phyloP scores from a whole-genome alignment of 2,329 filamentous ascomycete species.

The Helicocarpus griseus region DNA sequence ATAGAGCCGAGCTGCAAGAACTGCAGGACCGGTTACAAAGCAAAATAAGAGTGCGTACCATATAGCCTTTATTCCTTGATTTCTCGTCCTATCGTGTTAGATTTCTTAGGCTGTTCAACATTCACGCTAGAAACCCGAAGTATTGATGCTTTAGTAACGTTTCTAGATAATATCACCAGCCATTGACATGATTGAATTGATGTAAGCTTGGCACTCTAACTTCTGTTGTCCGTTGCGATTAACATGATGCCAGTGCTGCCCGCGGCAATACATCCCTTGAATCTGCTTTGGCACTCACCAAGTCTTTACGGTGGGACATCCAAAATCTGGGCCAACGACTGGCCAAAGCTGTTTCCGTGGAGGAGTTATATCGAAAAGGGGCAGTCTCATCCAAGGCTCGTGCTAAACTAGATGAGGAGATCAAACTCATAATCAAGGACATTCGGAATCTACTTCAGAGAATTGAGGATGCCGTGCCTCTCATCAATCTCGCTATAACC shows the following conservation, averaged over 20 bases:
- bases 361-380: constrained; percentile 34
- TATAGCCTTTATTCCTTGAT: constrained; percentile 1
- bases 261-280: constrained; percentile 73
- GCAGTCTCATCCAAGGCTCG: constrained; percentile 34
- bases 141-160: not conserved
- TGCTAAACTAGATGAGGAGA: constrained; percentile 51
- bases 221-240: not conserved
- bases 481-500: constrained; percentile 88
- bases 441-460: constrained; percentile 65
- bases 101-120: not conserved
- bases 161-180: constrained; percentile 72
- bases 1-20: constrained; percentile 59
- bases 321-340: constrained; percentile 67
- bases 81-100: too few relatives aligned
- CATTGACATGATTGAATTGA: constrained; percentile 86
- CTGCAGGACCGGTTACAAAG: constrained; percentile 67
- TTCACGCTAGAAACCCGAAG: too few relatives aligned
- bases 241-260: constrained; percentile 42
- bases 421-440: constrained; percentile 60
- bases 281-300: constrained; percentile 73
- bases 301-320: constrained; percentile 73
- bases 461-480: constrained; percentile 83
- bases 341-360: constrained; percentile 55
- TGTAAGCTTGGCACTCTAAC: constrained; percentile 41
- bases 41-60: constrained; percentile 63